Conservation (phyloP, 768 basidiomycete genomes). For the Auricularia auricula-judae region DNA sequence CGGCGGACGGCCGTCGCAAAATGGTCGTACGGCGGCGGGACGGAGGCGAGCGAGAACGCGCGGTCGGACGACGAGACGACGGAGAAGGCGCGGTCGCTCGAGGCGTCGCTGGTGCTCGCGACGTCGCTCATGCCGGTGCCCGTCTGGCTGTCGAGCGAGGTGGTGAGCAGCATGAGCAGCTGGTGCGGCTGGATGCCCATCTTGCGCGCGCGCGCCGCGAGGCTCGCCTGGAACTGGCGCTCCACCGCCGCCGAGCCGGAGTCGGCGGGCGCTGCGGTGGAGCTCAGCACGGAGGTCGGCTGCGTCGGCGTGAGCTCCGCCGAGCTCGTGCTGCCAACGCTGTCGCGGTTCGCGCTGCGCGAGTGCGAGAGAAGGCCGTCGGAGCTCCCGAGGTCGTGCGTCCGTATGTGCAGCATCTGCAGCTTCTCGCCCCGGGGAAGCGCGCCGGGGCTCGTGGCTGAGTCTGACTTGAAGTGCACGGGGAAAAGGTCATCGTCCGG, state of each 20-base stretch:
- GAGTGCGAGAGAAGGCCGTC: too few species aligned
- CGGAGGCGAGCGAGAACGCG: background rate
- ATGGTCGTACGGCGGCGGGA: background rate
- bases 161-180: conserved; percentile 1
- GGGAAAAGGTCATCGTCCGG: too few species aligned
- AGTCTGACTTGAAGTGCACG: too few species aligned
- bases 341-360: too few species aligned
- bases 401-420: too few species aligned
- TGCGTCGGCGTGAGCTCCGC: too few species aligned
- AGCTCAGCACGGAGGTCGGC: too few species aligned
- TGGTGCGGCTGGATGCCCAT: background rate
- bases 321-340: too few species aligned
- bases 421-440: too few species aligned
- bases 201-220: background rate
- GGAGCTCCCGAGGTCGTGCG: too few species aligned
- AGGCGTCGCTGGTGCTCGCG: background rate
- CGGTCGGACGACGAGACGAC: background rate
- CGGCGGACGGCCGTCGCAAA: too few species aligned
- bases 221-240: background rate
- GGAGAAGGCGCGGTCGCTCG: background rate
- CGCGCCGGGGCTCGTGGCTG: too few species aligned
- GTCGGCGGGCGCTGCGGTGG: background rate
- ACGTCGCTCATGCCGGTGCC: background rate
- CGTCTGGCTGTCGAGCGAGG: background rate
- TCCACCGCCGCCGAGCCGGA: background rate